Evolutionary conservation across 1,284 basidiomycete species (phyloP).

Genomic region (Pyrrhoderma noxium): DNA sequence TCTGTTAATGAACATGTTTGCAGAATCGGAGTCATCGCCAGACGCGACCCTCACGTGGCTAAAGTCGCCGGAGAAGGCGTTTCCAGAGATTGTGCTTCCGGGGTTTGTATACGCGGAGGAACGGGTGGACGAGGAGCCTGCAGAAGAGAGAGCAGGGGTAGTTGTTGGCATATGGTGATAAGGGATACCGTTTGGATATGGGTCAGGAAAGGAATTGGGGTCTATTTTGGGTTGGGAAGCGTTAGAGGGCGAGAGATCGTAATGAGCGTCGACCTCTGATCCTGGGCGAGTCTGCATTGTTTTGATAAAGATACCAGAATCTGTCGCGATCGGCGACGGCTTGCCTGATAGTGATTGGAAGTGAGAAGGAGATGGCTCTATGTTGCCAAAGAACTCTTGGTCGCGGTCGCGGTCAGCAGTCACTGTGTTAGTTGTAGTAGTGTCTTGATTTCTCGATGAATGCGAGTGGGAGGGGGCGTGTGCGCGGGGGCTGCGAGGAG

Average conservation of each 20-base stretch:
- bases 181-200: conserved; percentile 32
- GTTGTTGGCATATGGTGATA: conserved; percentile 35
- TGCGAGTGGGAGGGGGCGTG: neutral
- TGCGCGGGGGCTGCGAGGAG: neutral
- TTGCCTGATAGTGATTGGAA: conserved; percentile 2
- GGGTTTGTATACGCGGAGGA: conserved; percentile 71
- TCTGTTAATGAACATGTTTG: conserved; percentile 21
- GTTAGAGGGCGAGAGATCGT: conserved; percentile 32
- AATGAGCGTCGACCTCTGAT: conserved; percentile 34
- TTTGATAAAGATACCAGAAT: conserved; percentile 1
- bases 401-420: conserved; percentile 6
- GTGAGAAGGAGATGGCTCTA: neutral
- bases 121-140: conserved; percentile 60
- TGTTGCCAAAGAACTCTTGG: conserved; percentile 14
- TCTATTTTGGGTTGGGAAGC: conserved; percentile 46
- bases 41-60: conserved; percentile 57
- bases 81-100: conserved; percentile 40
- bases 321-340: conserved; percentile 9
- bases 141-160: conserved; percentile 55
- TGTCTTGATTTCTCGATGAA: neutral
- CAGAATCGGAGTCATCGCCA: conserved; percentile 32
- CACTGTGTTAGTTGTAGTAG: too few species aligned
- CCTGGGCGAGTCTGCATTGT: conserved; percentile 23
- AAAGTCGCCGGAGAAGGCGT: conserved; percentile 45
- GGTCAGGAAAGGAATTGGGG: conserved; percentile 54